Conservation (phyloP, 768 basidiomycete genomes). For the Calvatia gigantea region DNA sequence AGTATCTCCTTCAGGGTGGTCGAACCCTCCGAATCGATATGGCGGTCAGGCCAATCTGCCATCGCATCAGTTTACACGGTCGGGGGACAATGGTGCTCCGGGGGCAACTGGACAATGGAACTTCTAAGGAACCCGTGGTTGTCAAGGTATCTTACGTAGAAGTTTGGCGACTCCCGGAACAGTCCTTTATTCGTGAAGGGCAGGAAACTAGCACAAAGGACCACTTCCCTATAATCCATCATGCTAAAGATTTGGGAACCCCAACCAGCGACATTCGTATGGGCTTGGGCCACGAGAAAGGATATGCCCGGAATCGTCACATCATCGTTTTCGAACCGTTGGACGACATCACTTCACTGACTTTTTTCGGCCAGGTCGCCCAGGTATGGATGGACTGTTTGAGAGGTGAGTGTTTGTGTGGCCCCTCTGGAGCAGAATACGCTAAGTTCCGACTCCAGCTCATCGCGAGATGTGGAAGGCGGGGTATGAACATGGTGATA, state of each 20-base stretch:
- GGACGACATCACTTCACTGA: neutral
- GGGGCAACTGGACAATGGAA: neutral
- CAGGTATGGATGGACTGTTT: neutral
- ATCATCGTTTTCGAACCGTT: neutral
- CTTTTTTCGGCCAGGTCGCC: neutral
- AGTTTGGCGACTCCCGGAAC: neutral
- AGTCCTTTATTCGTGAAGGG: neutral
- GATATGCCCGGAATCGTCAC: neutral
- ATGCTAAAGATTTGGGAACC: neutral
- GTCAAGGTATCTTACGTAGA: neutral
- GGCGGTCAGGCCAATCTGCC: neutral
- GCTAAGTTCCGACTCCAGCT: neutral
- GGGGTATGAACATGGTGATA: neutral
- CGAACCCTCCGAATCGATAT: no score
- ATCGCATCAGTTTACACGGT: neutral
- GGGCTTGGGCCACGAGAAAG: no score
- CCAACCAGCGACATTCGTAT: neutral
- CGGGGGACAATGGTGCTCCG: neutral
- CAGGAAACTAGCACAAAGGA: no score
- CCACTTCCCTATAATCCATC: neutral
- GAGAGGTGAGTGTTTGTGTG: neutral
- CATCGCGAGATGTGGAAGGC: neutral
- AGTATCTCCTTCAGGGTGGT: no score
- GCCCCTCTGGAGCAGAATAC: no score
- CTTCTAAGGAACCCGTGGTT: neutral